A percentile compares a stretch with the other conserved stretches of the same genome.
Conservation (phyloP, 768 basidiomycete genomes). For the Hysterangium stoloniferum region DNA sequence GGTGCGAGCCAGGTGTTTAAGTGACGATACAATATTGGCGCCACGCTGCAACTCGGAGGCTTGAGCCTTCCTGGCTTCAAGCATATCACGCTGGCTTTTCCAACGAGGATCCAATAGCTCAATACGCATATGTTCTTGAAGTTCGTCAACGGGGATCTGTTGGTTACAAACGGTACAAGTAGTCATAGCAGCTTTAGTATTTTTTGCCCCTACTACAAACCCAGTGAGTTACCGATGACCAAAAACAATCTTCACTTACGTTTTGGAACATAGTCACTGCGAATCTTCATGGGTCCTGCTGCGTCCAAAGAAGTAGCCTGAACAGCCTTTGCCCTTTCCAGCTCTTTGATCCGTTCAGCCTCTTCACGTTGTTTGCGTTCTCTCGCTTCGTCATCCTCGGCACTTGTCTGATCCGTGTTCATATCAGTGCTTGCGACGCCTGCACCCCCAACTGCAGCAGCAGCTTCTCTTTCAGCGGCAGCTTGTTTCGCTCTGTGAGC, state of each 20-base stretch:
- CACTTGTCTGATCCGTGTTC: slow-evolving; percentile 79
- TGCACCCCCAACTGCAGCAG: slow-evolving; percentile 63
- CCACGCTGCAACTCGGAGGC: slow-evolving; percentile 82
- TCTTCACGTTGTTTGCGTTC: slow-evolving; percentile 60
- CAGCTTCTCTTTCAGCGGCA: slow-evolving; percentile 78
- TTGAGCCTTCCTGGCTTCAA: slow-evolving; percentile 87
- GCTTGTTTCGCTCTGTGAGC: slow-evolving; percentile 75
- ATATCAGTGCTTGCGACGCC: slow-evolving; percentile 45
- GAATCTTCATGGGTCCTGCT: slow-evolving; percentile 84
- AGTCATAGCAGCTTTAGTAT: slow-evolving; percentile 62
- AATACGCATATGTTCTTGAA: slow-evolving; percentile 97
- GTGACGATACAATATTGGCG: slow-evolving; percentile 89
- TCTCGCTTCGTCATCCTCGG: slow-evolving; percentile 58
- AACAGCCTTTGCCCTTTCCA: slow-evolving; percentile 71
- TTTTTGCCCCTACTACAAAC: slow-evolving; percentile 55
- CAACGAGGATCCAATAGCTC: slow-evolving; percentile 95
- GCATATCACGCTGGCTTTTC: slow-evolving; percentile 88
- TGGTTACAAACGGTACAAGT: slow-evolving; percentile 95
- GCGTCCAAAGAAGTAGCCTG: slow-evolving; percentile 71
- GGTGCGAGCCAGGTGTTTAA: slow-evolving; percentile 88
- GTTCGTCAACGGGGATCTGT: slow-evolving; percentile 89
- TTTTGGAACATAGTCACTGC: slow-evolving; percentile 94
- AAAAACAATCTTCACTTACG: slow-evolving; percentile 39
- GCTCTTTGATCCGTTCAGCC: slow-evolving; percentile 59
- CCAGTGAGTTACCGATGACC: slow-evolving; percentile 4